Evolutionary conservation across 2,329 filamentous ascomycete species (phyloP), one percentile per base, ranked within the genome.

Genomic region (Epichloe amarillans): DNA sequence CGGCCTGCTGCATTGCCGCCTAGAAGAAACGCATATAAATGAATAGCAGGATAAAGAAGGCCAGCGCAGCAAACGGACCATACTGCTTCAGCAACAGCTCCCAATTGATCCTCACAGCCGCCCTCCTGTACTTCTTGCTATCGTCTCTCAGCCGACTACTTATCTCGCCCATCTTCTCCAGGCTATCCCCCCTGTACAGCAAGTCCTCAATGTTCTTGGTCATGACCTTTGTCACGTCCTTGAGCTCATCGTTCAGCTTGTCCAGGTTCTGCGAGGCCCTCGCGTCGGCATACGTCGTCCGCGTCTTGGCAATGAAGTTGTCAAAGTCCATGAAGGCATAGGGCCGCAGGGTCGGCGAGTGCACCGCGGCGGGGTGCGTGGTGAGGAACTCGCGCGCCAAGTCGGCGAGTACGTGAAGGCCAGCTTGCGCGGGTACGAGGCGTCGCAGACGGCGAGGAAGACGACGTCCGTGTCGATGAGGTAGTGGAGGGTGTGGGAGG

Each of bases 201-300:
- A 98, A 72, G 67, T 98, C 93, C 74, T 98, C 93, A 59, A 98
- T 97, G 68, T 98, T 98, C 80, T 97, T 97, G 51, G 90, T 97
- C 94, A 98, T 98, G 64, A 98, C 90, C 72, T 96, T 90, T 1
- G 93, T 97, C 50, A 98, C 94, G 69, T 97, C 93, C 66, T 90
- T 85, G 57, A 98, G 79, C 76, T 98, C 94, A 64, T 96, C 88
- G 64, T 98, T 97, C 57, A 98, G 75, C 70, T 91, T 89, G 69
- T 94, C 88, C 52, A 98, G 79, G 69, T 97, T 97, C 70, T 90
- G 86, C 14, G 87, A 81, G 15, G 93, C 93, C 57, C 93, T 83
- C 50, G 86, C 82, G 68, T 98, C 93, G 61, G 93, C 87, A 70
- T 98, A 98, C 30, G 90, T 89, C 60, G 89, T 85, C 71, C 91